Base-by-base conservation (phyloP, 768 basidiomycete species). In the Mycena maculata region DNA sequence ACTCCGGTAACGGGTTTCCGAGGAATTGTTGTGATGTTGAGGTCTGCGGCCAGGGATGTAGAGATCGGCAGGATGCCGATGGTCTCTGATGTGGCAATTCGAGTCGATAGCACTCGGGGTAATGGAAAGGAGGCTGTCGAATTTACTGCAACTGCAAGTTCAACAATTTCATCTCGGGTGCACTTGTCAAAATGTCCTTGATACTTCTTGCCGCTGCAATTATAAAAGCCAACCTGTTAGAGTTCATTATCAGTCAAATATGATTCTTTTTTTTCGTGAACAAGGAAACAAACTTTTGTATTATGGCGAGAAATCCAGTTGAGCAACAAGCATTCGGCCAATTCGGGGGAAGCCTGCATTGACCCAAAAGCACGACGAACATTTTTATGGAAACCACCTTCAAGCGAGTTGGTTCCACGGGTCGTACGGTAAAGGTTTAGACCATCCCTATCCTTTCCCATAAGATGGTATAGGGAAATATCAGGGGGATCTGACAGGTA, bases 271-370 rank as follows among this genome's bases (percentile, higher is more conserved):
- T n/a, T n/a, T n/a, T n/a, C 7, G 20, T 30, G 4, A 33, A 38
- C 5, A 54, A 6, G 27, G 33, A 27, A 39, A 12, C 7, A 5
- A 25, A 65, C 42, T 54, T 27, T 28, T 27, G 41, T 53, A 31
- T 57, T 57, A 9, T 41, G 39, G 18, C 55, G 55, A 7, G 30
- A 18, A 20, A 57, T 57, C 55, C 55, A 57, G 23, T 62, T 57
- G 18, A 45, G 31, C 4, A 70, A 23, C 0, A 70, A 15, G 25
- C 33, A 36, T 22, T 57, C 58, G 1, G 61, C 70, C 18, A 65
- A 31, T 28, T 56, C 25, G 1, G 67, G 60, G 1, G 72, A 74
- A n/a, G 65, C 66, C 23, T 13, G 33, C 33, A 49, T 27, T 49
- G 48, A 49, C 11, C 48, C 48, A 27, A 49, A 56, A 12, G 42